These are phyloP conservation scores for Pseudogymnoascus sp. DNA, from an alignment of 2,329 filamentous ascomycete species.

Conservation along the genomic window DNA sequence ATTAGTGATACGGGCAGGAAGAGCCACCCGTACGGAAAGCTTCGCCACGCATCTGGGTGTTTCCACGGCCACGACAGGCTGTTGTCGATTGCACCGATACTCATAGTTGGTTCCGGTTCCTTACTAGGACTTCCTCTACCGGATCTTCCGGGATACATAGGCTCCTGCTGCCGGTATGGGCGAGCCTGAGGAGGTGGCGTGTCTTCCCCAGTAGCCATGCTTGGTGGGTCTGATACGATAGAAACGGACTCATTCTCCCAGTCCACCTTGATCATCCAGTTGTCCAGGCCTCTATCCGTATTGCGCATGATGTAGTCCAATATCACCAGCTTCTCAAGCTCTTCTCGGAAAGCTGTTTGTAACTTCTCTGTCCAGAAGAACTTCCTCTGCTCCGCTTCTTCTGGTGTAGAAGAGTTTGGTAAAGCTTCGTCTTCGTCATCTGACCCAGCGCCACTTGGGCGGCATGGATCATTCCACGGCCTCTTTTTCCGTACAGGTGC, in stretches of 20 bases:
- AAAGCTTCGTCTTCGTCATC: slow-evolving; percentile 54
- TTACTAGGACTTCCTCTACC: not conserved
- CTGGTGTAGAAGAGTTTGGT: slow-evolving; percentile 25
- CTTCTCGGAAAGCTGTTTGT: slow-evolving; percentile 87
- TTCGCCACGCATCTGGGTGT: slow-evolving; percentile 81
- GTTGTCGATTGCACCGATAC: slow-evolving; percentile 92
- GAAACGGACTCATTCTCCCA: slow-evolving; percentile 74
- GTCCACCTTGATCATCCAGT: slow-evolving; percentile 99
- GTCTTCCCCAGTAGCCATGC: slow-evolving; percentile 35
- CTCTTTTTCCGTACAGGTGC: slow-evolving; percentile 60
- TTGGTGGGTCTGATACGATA: slow-evolving; percentile 72
- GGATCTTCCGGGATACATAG: slow-evolving; percentile 54
- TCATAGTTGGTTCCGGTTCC: slow-evolving; percentile 43
- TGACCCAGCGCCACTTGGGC: slow-evolving; percentile 48
- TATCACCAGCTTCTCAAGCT: slow-evolving; percentile 94
- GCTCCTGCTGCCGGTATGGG: slow-evolving; percentile 71
- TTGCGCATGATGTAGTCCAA: slow-evolving; percentile 99
- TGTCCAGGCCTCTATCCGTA: slow-evolving; percentile 90
- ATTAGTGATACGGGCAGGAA: slow-evolving; percentile 96
- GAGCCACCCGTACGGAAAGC: slow-evolving; percentile 97
- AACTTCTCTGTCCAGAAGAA: slow-evolving; percentile 83
- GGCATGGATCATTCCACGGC: slow-evolving; percentile 75
- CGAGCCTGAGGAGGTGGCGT: slow-evolving; percentile 38
- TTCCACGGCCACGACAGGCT: slow-evolving; percentile 99
- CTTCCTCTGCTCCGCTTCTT: slow-evolving; percentile 21